A percentile compares a stretch with the other conserved stretches of the same genome.
phyloP scores from a whole-genome alignment of 176 grass and related monocot species.

The Carex littledalei region DNA sequence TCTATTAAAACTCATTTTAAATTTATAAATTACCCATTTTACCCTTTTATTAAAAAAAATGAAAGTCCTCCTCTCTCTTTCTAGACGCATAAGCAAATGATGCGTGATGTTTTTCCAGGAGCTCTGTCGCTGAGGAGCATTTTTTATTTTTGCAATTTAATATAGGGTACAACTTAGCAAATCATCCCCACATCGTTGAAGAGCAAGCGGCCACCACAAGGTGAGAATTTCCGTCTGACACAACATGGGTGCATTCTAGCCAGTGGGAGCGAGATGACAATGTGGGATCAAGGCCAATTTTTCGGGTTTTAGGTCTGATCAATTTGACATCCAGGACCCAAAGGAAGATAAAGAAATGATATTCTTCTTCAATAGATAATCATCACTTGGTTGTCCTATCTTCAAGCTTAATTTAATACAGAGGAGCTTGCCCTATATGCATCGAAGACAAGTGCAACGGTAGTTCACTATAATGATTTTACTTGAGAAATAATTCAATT shows the following conservation, averaged over 20 bases:
- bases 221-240: conserved; percentile 17
- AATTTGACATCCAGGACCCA: conserved; percentile 52
- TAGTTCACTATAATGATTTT: background rate
- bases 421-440: background rate
- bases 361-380: conserved; percentile 62
- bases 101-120: too few relatives aligned
- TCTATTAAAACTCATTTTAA: too few relatives aligned
- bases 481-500: background rate
- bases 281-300: conserved; percentile 52
- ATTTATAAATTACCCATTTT: too few relatives aligned
- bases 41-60: too few relatives aligned
- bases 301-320: conserved; percentile 64
- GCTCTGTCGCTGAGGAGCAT: too few relatives aligned
- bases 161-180: conserved; percentile 42
- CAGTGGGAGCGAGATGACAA: conserved; percentile 34
- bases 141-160: background rate
- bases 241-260: conserved; percentile 30
- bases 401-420: background rate
- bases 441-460: background rate
- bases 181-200: conserved; percentile 41
- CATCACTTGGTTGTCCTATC: background rate
- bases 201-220: conserved; percentile 36
- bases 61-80: too few relatives aligned
- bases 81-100: too few relatives aligned
- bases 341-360: conserved; percentile 54